Percentiles rank a stretch among this genome's conserved stretches.
These are phyloP conservation scores for Blastobotrys capitulatus DNA, from an alignment of 1,139 yeast genomes.

Conservation along the genomic window DNA sequence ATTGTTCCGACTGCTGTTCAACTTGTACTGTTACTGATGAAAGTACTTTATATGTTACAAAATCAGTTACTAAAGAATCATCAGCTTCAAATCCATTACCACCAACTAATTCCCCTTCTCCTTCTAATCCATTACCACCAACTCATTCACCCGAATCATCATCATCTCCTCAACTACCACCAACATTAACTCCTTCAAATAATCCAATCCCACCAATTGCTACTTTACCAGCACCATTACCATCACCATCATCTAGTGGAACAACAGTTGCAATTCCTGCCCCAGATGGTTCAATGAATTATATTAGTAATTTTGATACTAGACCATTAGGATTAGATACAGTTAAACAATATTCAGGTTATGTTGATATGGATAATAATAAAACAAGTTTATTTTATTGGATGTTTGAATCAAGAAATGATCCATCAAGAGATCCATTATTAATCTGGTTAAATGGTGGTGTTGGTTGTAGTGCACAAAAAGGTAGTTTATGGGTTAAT, in stretches of 20 bases:
- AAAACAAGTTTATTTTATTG: conserved; percentile 81
- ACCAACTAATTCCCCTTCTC: too few species aligned
- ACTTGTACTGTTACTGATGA: too few species aligned
- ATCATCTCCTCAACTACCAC: not conserved
- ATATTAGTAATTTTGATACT: not conserved
- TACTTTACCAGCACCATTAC: not conserved
- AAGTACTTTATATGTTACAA: too few species aligned
- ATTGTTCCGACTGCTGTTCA: too few species aligned
- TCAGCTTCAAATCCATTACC: too few species aligned
- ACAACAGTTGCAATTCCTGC: not conserved
- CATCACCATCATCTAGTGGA: not conserved
- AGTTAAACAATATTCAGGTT: conserved; percentile 55
- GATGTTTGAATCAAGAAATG: conserved; percentile 65
- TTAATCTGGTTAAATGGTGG: conserved; percentile 70
- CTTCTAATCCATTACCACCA: too few species aligned
- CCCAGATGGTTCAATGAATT: not conserved
- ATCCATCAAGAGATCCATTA: conserved; percentile 55
- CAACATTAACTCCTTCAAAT: too few species aligned
- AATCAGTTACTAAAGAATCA: too few species aligned
- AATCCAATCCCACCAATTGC: too few species aligned
- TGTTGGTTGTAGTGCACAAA: conserved; percentile 66
- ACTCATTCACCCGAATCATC: not conserved
- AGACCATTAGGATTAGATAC: conserved; percentile 18
- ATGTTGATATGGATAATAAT: conserved; percentile 58
- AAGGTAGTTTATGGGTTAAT: conserved; percentile 60